Evolutionary conservation across 83 land plant genomes (phyloP), one percentile per base, ranked within the genome.

Genomic region (Thuja plicata): DNA sequence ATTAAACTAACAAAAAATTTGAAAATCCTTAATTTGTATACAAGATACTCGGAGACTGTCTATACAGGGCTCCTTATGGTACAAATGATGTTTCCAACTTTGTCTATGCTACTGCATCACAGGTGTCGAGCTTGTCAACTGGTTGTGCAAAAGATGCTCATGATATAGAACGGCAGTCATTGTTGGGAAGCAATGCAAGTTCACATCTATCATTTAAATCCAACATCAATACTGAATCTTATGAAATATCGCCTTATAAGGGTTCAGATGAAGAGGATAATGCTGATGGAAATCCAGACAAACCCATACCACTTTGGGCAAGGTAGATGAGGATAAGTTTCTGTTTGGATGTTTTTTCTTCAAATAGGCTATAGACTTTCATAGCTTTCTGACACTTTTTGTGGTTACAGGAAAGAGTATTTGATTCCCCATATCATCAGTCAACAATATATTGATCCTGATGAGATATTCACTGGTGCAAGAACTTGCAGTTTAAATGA

Each of bases 161-260:
- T 37, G 88, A 87, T 27, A 70, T 9, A 38, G 83, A 70, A 70
- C 83, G 88, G 46, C 80, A 70, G 87, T 40, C 80, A 87, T 60
- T 70, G 76, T 80, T 38, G 27, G 71, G 6, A 34, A 27, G 32
- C 35, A 57, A 21, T 60, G 79, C 32, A 87, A 57, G 62, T 52
- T 86, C 50, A 34, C 46, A 37, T 8, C 48, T 24, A 41, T 41
- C 83, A 87, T 15, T 21, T 13, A 27, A 66, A 32, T 24, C 45
- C 17, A 35, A 76, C 35, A 87, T 19, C 80, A 57, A 70, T 30
- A 40, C 30, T 43, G 52, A 16, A 48, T 88, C 85, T 30, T 98
- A 98, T 88, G 98, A 96, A 27, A 95, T 98, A 8, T 97, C 99
- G 78, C 99, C 99, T 12, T 98, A 93, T 57, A 91, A 91, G 73